Conservation (phyloP, 1,284 basidiomycete species). For the Trichosporon sp. region DNA sequence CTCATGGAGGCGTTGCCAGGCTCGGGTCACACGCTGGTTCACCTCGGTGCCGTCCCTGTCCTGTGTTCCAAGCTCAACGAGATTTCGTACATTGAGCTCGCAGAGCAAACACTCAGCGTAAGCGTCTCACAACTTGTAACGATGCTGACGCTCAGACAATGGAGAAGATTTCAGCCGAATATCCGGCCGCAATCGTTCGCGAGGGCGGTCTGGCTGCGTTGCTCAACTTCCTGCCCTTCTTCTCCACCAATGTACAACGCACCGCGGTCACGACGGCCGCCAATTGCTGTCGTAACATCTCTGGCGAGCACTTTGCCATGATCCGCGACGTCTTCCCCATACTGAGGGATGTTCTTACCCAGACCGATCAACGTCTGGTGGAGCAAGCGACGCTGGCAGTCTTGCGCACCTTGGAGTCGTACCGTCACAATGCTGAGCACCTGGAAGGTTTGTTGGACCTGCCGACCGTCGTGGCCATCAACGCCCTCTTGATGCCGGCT, state of each 20-base stretch:
- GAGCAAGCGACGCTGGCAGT: constrained; percentile 91
- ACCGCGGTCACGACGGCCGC: constrained; percentile 94
- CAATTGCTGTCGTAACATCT: constrained; percentile 89
- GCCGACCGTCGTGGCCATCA: constrained; percentile 80
- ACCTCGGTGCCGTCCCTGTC: constrained; percentile 90
- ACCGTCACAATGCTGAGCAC: constrained; percentile 78
- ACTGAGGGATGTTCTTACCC: constrained; percentile 83
- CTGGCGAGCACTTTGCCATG: constrained; percentile 81
- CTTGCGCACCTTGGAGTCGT: constrained; percentile 87
- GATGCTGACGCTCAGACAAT: constrained; percentile 67
- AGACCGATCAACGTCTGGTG: constrained; percentile 89
- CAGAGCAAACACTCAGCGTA: constrained; percentile 93
- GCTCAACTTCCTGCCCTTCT: constrained; percentile 92
- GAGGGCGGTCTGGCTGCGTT: constrained; percentile 89
- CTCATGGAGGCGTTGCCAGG: constrained; percentile 95
- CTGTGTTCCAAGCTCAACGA: constrained; percentile 92
- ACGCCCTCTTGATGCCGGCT: constrained; percentile 78
- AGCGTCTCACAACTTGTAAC: constrained; percentile 49
- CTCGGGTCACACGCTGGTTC: constrained; percentile 89
- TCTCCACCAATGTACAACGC: constrained; percentile 92
- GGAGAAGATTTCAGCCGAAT: constrained; percentile 96
- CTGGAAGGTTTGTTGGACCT: constrained; percentile 81
- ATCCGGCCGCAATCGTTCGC: constrained; percentile 88
- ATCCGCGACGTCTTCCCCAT: constrained; percentile 87
- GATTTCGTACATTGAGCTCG: constrained; percentile 93